Evolutionary conservation across 2,329 filamentous ascomycete genomes (phyloP), one percentile per base, ranked within the genome.

Genomic region (Aspergillus sp.): DNA sequence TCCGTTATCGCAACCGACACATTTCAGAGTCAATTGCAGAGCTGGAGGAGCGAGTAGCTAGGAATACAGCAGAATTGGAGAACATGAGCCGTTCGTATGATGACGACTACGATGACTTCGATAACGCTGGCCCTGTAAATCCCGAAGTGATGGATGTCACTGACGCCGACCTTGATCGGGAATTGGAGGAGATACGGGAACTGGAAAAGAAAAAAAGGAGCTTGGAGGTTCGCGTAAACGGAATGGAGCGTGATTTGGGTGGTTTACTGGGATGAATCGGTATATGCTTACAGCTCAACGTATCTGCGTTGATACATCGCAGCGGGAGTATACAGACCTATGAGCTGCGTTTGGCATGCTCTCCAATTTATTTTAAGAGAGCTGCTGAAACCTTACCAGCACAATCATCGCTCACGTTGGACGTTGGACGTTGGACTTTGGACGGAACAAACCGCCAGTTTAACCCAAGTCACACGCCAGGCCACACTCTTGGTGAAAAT

Each of bases 1-100:
- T 96, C 68, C 83, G 92, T 59, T 83, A 84, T 53, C 87, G 90
- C 66, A 85, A 93, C 72, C 81, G 84, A 39, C 83, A 90, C 66
- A 83, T 95, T 58, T 81, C 81, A 32, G 85, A 85, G 48, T 96
- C 92, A 20, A 80, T 95, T 67, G 84, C 83, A 11, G 89, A 91
- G 65, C 92, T 96, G 67, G 93, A 98, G 76, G 81, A 82, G 12
- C 87, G 88, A 54, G 90, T 98, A 2, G 84, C 86, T 7, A 86
- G 89, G 68, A 93, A 96, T 76, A 82, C 85, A 11, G 83, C 85
- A 57, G 85, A 91, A 66, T 72, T 98, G 60, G 86, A 88, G 57
- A 82, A 82, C 56, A 87, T 93, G 81, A 92, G 92, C 64, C 73
- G 76, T 18, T 77, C 78, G 3, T 81, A 79, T 44, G 80, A 80